Percentiles rank a stretch among this genome's conserved stretches.
Evolutionary conservation across 768 basidiomycete genomes (phyloP).

Genomic region (Tylopilus subfusipes): DNA sequence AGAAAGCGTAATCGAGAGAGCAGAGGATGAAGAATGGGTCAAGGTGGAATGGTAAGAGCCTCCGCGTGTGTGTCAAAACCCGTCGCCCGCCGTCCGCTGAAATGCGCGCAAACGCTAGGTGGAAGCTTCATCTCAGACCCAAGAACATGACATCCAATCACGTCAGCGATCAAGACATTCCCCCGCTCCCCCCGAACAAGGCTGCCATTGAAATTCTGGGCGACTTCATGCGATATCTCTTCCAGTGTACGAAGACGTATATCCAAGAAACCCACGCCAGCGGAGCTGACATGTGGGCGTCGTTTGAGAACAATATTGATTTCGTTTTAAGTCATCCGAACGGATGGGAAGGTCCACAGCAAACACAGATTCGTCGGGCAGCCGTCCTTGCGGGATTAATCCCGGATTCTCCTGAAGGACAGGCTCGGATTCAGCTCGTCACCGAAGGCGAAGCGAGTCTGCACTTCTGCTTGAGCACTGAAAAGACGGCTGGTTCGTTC

Average conservation of each 20-base stretch:
- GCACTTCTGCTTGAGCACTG: slow-evolving; percentile 44
- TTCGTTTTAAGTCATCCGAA: slow-evolving; percentile 49
- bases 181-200: slow-evolving; percentile 42
- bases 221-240: slow-evolving; percentile 49
- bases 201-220: slow-evolving; percentile 42
- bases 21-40: slow-evolving; percentile 36
- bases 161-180: slow-evolving; percentile 34
- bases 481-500: slow-evolving; percentile 29
- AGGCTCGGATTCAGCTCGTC: slow-evolving; percentile 41
- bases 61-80: neutral
- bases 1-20: slow-evolving; percentile 36
- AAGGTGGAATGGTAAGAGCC: slow-evolving; percentile 31
- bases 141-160: slow-evolving; percentile 19
- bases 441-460: slow-evolving; percentile 54
- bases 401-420: slow-evolving; percentile 34
- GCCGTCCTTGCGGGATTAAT: slow-evolving; percentile 41
- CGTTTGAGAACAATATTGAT: slow-evolving; percentile 39
- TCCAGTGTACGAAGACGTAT: slow-evolving; percentile 39
- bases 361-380: slow-evolving; percentile 42
- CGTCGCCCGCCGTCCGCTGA: slow-evolving; percentile 5
- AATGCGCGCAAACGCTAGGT: slow-evolving; percentile 17
- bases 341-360: slow-evolving; percentile 46
- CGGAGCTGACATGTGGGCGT: slow-evolving; percentile 40
- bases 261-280: slow-evolving; percentile 45
- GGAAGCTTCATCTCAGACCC: slow-evolving; percentile 37